Evolutionary conservation across 2,329 filamentous ascomycete genomes (phyloP).

Genomic region (Ophiobolus disseminans): DNA sequence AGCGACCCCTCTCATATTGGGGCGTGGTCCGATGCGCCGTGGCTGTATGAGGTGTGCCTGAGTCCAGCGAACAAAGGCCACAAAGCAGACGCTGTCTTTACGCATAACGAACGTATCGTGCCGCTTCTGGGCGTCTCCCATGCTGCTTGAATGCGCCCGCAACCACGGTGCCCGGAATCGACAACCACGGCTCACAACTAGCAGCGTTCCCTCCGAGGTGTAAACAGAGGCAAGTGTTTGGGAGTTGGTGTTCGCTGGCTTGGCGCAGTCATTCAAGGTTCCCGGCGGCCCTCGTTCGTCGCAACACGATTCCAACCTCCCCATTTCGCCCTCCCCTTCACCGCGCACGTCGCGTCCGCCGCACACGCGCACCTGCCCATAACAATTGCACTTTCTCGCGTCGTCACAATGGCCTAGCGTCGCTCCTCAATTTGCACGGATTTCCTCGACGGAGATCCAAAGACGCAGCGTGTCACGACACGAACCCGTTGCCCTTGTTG

Average conservation of each 20-base stretch:
- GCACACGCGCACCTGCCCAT: constrained; percentile 24
- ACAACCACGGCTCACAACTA: too few relatives aligned
- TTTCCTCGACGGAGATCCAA: constrained; percentile 21
- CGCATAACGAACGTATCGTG: too few relatives aligned
- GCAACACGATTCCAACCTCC: constrained; percentile 37
- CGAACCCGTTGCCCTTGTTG: constrained; percentile 16
- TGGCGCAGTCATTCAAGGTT: constrained; percentile 34
- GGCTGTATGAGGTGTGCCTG: too few relatives aligned
- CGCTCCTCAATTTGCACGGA: constrained; percentile 15
- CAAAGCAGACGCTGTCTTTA: too few relatives aligned
- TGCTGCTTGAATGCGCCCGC: too few relatives aligned
- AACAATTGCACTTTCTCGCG: constrained; percentile 19
- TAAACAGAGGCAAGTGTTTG: constrained; percentile 37
- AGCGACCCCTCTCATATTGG: neutral
- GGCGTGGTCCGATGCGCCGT: neutral
- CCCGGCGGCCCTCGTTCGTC: constrained; percentile 23
- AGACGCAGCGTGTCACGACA: constrained; percentile 27
- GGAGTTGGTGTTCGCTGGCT: constrained; percentile 29
- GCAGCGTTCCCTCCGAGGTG: constrained; percentile 1
- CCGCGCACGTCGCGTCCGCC: constrained; percentile 33
- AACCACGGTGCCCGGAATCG: too few relatives aligned
- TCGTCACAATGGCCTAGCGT: constrained; percentile 34
- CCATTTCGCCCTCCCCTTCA: constrained; percentile 27
- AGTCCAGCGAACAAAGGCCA: too few relatives aligned
- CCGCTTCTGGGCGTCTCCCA: too few relatives aligned